phyloP scores from a whole-genome alignment of 495 filamentous ascomycete species.

The Aspergillus olivimuriae region DNA sequence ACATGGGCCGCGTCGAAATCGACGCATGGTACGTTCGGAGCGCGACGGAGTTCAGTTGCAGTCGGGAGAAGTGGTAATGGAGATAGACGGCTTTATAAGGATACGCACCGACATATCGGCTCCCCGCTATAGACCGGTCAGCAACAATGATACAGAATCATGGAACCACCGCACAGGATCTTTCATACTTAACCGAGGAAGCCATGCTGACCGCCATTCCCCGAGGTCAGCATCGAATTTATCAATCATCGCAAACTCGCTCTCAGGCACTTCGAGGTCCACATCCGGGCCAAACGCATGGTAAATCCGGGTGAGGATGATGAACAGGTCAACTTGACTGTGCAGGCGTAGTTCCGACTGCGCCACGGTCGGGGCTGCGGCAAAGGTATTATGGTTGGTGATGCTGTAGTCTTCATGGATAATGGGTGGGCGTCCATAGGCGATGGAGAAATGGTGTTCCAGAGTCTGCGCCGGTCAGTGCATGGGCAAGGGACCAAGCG shows the following conservation, averaged over 20 bases:
- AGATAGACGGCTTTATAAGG: constrained; percentile 47
- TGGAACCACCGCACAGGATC: background rate
- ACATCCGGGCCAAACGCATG: constrained; percentile 53
- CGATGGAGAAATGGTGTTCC: constrained; percentile 51
- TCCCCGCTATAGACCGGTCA: constrained; percentile 28
- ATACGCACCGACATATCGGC: constrained; percentile 46
- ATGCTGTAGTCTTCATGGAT: constrained; percentile 50
- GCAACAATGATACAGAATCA: background rate
- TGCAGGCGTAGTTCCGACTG: constrained; percentile 49
- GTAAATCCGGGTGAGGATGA: constrained; percentile 51
- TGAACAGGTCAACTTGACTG: constrained; percentile 54
- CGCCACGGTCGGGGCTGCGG: constrained; percentile 34
- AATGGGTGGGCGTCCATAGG: constrained; percentile 49
- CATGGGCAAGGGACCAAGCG: too few relatives aligned
- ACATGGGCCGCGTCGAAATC: constrained; percentile 41
- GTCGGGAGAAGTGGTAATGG: constrained; percentile 49
- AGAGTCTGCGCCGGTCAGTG: constrained; percentile 32
- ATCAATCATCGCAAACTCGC: constrained; percentile 38
- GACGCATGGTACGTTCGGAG: constrained; percentile 48
- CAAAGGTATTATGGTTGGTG: constrained; percentile 43
- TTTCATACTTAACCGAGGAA: constrained; percentile 39
- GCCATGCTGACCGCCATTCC: constrained; percentile 44
- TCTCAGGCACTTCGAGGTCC: constrained; percentile 44
- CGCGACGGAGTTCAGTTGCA: constrained; percentile 53
- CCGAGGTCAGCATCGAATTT: constrained; percentile 38